phyloP scores from a whole-genome alignment of 306 rosid genomes.

The Rubus parviflorus region DNA sequence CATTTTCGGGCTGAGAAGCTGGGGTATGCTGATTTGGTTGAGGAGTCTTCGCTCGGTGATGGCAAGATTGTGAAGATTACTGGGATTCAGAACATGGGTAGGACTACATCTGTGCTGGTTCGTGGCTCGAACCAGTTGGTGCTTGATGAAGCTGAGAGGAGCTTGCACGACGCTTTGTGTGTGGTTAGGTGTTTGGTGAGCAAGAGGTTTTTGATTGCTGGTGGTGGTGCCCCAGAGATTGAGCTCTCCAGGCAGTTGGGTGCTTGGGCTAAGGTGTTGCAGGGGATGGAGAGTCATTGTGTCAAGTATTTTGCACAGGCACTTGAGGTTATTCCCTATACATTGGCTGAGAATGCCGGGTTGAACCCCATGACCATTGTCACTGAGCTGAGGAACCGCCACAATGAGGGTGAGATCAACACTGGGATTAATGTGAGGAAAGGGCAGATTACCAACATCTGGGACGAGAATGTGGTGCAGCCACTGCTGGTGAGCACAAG shows the following conservation, averaged over 20 bases:
- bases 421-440: conserved; percentile 98
- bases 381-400: conserved; percentile 97
- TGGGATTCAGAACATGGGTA: conserved; percentile 94
- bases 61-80: conserved; percentile 91
- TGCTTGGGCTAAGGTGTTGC: conserved; percentile 98
- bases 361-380: conserved; percentile 86
- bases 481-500: conserved; percentile 96
- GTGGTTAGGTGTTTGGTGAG: conserved; percentile 92
- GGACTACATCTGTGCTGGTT: conserved; percentile 81
- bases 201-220: conserved; percentile 89
- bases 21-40: conserved; percentile 90
- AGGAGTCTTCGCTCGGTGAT: conserved; percentile 87
- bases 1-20: conserved; percentile 88
- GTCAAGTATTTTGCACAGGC: conserved; percentile 89
- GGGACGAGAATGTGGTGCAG: conserved; percentile 99
- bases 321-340: conserved; percentile 94
- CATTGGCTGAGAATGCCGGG: conserved; percentile 95
- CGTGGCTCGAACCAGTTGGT: conserved; percentile 90
- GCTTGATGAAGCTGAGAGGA: conserved; percentile 90
- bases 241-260: conserved; percentile 96
- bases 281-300: conserved; percentile 98
- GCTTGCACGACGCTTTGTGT: conserved; percentile 95
- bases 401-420: conserved; percentile 91
- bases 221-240: conserved; percentile 97
- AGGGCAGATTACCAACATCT: conserved; percentile 96